These are phyloP conservation scores for Sesbania bispinosa DNA, from an alignment of 306 rosid species.

Conservation along the genomic window DNA sequence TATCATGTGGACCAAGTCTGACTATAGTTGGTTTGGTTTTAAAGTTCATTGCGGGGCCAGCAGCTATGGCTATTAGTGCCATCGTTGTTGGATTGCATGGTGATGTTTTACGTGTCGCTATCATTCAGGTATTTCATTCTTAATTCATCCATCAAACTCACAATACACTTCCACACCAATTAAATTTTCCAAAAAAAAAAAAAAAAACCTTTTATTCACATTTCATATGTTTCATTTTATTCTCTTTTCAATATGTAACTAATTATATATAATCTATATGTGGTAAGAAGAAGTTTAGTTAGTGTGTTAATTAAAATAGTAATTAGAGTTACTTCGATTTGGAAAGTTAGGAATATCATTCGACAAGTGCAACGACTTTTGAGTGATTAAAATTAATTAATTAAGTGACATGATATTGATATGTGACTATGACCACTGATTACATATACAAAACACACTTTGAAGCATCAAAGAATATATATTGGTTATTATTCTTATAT, in stretches of 20 bases:
- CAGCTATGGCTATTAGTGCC: conserved; percentile 84
- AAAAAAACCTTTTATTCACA: too few relatives aligned
- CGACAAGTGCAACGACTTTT: neutral
- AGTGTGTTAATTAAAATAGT: too few relatives aligned
- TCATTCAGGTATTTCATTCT: conserved; percentile 51
- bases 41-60: conserved; percentile 90
- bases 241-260: neutral
- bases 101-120: conserved; percentile 74
- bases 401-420: conserved; percentile 1
- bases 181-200: too few relatives aligned
- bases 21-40: conserved; percentile 63
- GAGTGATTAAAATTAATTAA: neutral
- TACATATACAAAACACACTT: neutral
- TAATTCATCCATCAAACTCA: neutral
- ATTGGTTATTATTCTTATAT: neutral
- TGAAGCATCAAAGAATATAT: neutral
- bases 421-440: conserved; percentile 11
- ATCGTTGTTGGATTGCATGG: conserved; percentile 77
- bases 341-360: neutral
- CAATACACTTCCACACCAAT: too few relatives aligned
- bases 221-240: too few relatives aligned
- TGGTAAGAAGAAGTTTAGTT: too few relatives aligned
- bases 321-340: neutral
- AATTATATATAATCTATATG: neutral
- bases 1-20: conserved; percentile 65